Evolutionary conservation across 352 stramenopile genomes (phyloP), one percentile per base, ranked within the genome.

Genomic region (Phytophthora aleatoria): DNA sequence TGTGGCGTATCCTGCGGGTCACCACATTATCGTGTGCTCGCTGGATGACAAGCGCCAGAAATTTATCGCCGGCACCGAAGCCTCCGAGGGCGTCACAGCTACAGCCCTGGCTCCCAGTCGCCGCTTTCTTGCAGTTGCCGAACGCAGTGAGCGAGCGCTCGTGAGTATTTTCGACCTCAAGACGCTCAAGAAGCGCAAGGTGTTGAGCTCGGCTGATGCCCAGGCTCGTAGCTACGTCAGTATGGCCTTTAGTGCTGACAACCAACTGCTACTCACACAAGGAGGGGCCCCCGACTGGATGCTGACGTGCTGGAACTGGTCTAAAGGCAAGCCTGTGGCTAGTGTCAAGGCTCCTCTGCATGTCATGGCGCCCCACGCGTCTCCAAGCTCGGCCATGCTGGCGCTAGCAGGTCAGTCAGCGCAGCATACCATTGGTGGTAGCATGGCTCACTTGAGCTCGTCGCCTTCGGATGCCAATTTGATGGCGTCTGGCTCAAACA

Each of bases 221-320:
- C 69, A 91, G 38, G 77, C 74, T 33, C 75, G 74, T 28, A 84
- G 64, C 44, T 94, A 85, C 55, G 85, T 97, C 42, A 91, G 76
- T 52, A 81, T 97, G 69, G 82, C 88, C 54, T 98, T 97, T 64
- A 96, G 86, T 39, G 81, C 86, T 26, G 91, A 98, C 67, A 95
- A 93, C 16, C 85, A 97, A 74, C 67, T 97, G 13, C 71, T 98
- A n/a, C 65, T 98, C 5, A 91, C 92, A 2, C 89, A 98, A 51
- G 87, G 88, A 41, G 91, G 87, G 6, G 73, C 77, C 1, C 87
- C 88, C 4, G 86, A 96, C 69, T 96, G 88, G 89, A 93, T 87
- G 42, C 76, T 98, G 30, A 91, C 92, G 44, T 89, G 87, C 58
- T 98, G 92, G 92, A 95, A 96, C 67, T 98, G 91, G 91, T 87